Percentiles rank a stretch among this genome's conserved stretches.
Conservation (phyloP, 2,329 filamentous ascomycete genomes). For the Sphaerulina populicola region DNA sequence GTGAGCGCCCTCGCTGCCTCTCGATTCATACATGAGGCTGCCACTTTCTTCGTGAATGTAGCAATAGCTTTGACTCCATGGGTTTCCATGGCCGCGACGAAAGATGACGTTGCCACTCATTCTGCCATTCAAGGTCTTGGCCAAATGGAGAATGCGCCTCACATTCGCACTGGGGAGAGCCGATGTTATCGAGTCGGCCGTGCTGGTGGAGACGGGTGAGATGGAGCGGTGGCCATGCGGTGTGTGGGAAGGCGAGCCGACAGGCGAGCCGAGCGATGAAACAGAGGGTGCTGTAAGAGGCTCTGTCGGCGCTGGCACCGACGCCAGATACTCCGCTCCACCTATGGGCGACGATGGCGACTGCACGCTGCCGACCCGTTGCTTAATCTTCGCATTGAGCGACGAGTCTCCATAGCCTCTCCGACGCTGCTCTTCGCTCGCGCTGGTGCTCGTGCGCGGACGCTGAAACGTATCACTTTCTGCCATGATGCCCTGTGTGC, state of each 20-base stretch:
- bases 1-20: constrained; percentile 57
- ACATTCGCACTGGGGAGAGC: constrained; percentile 49
- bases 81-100: constrained; percentile 51
- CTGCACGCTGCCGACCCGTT: constrained; percentile 63
- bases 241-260: constrained; percentile 20
- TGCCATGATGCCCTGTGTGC: constrained; percentile 16
- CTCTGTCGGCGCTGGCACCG: constrained; percentile 26
- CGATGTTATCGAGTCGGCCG: constrained; percentile 26
- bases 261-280: constrained; percentile 25
- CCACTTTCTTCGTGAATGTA: constrained; percentile 71
- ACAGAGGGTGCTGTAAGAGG: constrained; percentile 27
- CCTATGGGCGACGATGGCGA: constrained; percentile 47
- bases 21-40: constrained; percentile 65
- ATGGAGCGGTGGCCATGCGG: constrained; percentile 23
- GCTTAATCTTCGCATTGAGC: constrained; percentile 44
- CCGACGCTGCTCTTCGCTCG: constrained; percentile 41
- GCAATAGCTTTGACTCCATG: constrained; percentile 64
- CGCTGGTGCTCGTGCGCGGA: constrained; percentile 45
- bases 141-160: constrained; percentile 58
- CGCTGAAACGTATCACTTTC: constrained; percentile 24
- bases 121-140: constrained; percentile 67
- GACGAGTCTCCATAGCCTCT: constrained; percentile 37
- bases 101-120: constrained; percentile 75
- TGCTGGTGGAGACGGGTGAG: constrained; percentile 28
- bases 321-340: constrained; percentile 30